Evolutionary conservation across 2,329 filamentous ascomycete genomes (phyloP), one percentile per base, ranked within the genome.

Genomic region (Herpotrichia juniperi): DNA sequence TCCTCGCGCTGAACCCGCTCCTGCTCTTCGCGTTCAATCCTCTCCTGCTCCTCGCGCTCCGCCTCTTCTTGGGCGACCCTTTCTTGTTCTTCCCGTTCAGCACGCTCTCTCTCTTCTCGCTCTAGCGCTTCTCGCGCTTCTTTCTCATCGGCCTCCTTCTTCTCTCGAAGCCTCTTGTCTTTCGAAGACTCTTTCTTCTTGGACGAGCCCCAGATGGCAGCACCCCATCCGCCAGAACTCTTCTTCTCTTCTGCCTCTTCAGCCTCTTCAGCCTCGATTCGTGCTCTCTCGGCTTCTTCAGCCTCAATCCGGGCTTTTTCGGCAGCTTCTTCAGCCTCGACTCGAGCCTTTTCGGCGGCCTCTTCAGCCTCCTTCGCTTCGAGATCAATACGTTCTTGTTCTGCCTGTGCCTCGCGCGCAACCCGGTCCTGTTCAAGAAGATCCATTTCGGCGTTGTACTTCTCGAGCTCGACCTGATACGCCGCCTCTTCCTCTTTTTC

Each of bases 351-450:
- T 22, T 34, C 42, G 46, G 47, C 51, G 46, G 48, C 50, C 40
- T 53, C 48, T 43, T 44, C 53, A 52, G 59, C 53, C 24, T 69
- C 57, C 79, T 52, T 44, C 19, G 52, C 77, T 17, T 66, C 71
- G 58, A 78, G 78, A 17, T 74, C 74, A 58, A 74, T 75, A 57
- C 78, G 75, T 22, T 55, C 52, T n/a, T 53, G 46, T 25, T 51
- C 53, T 19, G 40, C 51, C 14, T 50, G 35, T 57, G 39, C 48
- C 34, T 57, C 54, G 21, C 39, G 42, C 26, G 46, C 50, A 10
- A 56, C 42, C 8, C 53, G 50, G 11, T 56, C 53, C n/a, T 57
- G 46, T 51, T 57, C 53, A n/a, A n/a, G n/a, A n/a, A n/a, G n/a
- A 42, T 51, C 54, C 40, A 40, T 46, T 39, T 57, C 50, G 6